Percentiles rank a stretch among this genome's conserved stretches.
phyloP scores from a whole-genome alignment of 352 stramenopile genomes.

The Phytophthora lateralis region DNA sequence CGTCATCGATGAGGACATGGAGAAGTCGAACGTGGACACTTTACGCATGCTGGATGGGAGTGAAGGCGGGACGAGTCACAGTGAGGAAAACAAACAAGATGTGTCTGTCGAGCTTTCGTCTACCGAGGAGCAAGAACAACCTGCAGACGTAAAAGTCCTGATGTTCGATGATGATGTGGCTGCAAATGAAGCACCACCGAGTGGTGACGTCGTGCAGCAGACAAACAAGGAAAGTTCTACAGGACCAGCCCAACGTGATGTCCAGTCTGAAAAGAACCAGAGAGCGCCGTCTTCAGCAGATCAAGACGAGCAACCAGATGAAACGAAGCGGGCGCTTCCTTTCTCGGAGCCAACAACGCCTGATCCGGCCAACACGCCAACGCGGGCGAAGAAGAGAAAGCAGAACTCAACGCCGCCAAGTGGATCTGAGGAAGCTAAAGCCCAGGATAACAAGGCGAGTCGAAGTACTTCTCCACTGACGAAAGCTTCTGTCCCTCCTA shows the following conservation, averaged over 20 bases:
- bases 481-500: not conserved
- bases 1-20: not conserved
- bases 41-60: not conserved
- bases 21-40: not conserved
- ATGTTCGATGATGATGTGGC: not conserved
- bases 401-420: not conserved
- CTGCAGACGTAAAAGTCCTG: not conserved
- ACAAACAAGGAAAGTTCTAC: not conserved
- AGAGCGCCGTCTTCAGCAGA: not conserved
- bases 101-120: not conserved
- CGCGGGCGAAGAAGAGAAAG: conserved; percentile 8
- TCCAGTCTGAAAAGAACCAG: not conserved
- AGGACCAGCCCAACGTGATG: not conserved
- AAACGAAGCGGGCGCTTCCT: not conserved
- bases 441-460: not conserved
- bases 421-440: not conserved
- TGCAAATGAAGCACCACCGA: not conserved
- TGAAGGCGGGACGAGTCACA: not conserved
- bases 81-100: not conserved
- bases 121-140: not conserved
- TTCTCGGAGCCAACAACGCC: not conserved
- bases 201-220: not conserved
- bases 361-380: not conserved
- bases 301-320: not conserved
- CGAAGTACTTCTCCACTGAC: not conserved